Base-by-base conservation (phyloP, 1,284 basidiomycete genomes). In the Puccinia coronata region DNA sequence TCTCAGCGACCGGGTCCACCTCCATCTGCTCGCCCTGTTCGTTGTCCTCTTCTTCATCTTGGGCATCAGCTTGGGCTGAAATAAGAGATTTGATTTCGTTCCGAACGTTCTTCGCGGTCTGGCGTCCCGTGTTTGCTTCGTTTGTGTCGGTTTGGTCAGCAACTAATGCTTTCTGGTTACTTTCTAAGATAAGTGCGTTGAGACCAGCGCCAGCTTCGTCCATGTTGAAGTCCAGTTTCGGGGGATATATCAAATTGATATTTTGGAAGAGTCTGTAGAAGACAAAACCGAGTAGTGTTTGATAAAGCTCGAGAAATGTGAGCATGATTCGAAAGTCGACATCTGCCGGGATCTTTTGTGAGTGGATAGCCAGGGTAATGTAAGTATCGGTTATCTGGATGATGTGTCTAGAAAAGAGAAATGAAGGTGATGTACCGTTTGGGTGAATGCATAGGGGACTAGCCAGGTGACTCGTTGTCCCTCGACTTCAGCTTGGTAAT, bases 181-280 rank as follows among this genome's bases (percentile, higher is more conserved):
- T 88, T 84, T 89, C 88, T 84, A 92, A 91, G n/a, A 99, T 88
- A 87, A 97, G 93, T 1, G 96, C 96, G 59, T 93, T 95, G 51
- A 99, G 90, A 18, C 95, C 94, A 12, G 85, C 86, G 6, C 91
- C 97, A 63, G 89, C 89, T 85, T 95, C 95, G 84, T 98, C 94
- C 87, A 93, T 93, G 84, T 89, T 90, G 28, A 88, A 86, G 85
- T 99, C 95, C 79, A 98, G 87, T 31, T 94, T 93, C 1, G 97
- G 97, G 31, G 97, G 97, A 86, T 99, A 99, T 51, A 96, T 91
- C 57, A 99, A 89, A 83, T 94, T 94, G 76, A 90, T 90, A 85
- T 98, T 95, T n/a, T 93, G 92, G 88, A 96, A 99, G 31, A 99
- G 90, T 88, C 98, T 98, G 91, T 95, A 99, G 85, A 98, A 92